These are phyloP conservation scores for Xylariaceae sp. DNA, from an alignment of 2,329 filamentous ascomycete species.

Conservation along the genomic window DNA sequence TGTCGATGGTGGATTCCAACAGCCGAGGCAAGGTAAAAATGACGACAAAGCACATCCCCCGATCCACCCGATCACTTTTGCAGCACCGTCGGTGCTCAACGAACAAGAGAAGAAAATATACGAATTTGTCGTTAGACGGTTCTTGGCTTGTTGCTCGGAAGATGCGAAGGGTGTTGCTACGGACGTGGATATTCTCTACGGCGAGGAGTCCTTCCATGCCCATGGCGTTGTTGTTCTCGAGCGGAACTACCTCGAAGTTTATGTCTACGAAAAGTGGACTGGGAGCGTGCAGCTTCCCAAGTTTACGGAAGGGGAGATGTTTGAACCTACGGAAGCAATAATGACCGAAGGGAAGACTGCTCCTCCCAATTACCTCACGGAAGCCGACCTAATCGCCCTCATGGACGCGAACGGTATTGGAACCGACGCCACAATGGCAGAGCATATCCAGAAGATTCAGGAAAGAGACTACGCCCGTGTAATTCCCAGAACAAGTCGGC, in stretches of 20 bases:
- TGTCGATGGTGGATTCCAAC: slow-evolving; percentile 68
- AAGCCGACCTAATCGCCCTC: slow-evolving; percentile 88
- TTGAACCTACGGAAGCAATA: slow-evolving; percentile 82
- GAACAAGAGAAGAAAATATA: slow-evolving; percentile 73
- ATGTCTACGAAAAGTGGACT: slow-evolving; percentile 94
- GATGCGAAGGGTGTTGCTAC: slow-evolving; percentile 85
- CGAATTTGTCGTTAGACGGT: slow-evolving; percentile 86
- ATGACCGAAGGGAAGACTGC: slow-evolving; percentile 89
- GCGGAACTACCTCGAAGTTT: slow-evolving; percentile 91
- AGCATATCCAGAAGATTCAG: slow-evolving; percentile 95
- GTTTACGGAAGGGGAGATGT: slow-evolving; percentile 73
- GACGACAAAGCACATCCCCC: slow-evolving; percentile 97
- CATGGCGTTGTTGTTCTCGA: slow-evolving; percentile 81
- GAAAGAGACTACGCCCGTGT: slow-evolving; percentile 79
- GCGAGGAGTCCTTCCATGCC: slow-evolving; percentile 74
- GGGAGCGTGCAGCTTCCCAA: slow-evolving; percentile 76
- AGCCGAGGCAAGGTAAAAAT: slow-evolving; percentile 75
- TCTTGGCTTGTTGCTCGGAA: slow-evolving; percentile 91
- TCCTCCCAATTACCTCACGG: slow-evolving; percentile 80
- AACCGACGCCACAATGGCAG: slow-evolving; percentile 97
- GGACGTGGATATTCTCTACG: slow-evolving; percentile 79
- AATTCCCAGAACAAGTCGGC: slow-evolving; percentile 38
- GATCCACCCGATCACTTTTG: slow-evolving; percentile 92
- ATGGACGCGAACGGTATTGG: slow-evolving; percentile 99
- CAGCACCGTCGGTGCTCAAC: slow-evolving; percentile 56